Conservation (phyloP, 768 basidiomycete species). For the Aureoboletus auriporus region DNA sequence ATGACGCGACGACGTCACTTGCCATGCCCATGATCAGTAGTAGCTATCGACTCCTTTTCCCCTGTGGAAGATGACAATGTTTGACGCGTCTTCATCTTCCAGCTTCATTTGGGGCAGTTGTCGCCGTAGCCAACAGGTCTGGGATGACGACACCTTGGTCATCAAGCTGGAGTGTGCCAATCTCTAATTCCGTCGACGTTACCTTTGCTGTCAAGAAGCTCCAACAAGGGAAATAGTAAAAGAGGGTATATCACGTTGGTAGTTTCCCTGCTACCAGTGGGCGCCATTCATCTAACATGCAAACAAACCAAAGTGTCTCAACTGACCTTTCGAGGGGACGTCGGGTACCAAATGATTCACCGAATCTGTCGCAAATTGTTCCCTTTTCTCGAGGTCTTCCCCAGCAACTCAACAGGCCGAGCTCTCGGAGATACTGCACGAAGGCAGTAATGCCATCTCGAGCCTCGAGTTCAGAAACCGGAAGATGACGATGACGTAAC, state of each 20-base stretch:
- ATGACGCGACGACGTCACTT: no score
- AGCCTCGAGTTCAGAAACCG: slow-evolving; percentile 20
- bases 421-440: slow-evolving; percentile 53
- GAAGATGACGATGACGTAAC: no score
- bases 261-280: slow-evolving; percentile 1
- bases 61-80: no score
- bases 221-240: slow-evolving; percentile 55
- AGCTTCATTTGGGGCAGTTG: no score
- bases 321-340: slow-evolving; percentile 62
- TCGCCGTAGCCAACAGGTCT: no score
- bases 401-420: slow-evolving; percentile 38
- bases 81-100: no score
- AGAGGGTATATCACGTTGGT: slow-evolving; percentile 13
- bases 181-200: background rate
- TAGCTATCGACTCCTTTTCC: no score
- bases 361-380: slow-evolving; percentile 69
- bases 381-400: slow-evolving; percentile 61
- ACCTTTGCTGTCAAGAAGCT: slow-evolving; percentile 34
- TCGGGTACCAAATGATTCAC: slow-evolving; percentile 75
- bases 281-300: slow-evolving; percentile 38
- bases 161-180: slow-evolving; percentile 46
- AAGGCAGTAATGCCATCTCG: slow-evolving; percentile 53
- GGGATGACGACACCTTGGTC: no score
- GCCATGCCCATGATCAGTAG: no score
- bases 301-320: slow-evolving; percentile 55